Evolutionary conservation across 176 grass and related monocot genomes (phyloP).

Genomic region (Puya raimondii): DNA sequence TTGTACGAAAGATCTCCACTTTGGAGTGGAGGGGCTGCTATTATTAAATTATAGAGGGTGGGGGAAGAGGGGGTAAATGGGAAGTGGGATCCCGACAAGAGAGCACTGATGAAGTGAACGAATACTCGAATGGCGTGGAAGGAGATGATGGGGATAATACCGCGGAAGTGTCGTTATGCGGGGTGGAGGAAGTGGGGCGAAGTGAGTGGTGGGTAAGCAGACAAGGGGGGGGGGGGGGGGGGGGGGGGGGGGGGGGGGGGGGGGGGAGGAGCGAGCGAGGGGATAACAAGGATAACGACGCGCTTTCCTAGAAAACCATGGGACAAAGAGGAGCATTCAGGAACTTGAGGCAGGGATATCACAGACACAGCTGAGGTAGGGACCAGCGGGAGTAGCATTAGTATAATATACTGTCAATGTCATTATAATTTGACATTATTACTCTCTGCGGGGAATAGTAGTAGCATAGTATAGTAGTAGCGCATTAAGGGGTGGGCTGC

Average conservation of each 20-base stretch:
- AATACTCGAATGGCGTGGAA: constrained; percentile 7
- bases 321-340: constrained; percentile 55
- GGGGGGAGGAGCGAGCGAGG: not conserved
- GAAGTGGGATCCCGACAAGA: constrained; percentile 35
- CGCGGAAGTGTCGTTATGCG: constrained; percentile 19
- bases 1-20: constrained; percentile 18
- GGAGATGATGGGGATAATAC: constrained; percentile 17
- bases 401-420: constrained; percentile 16
- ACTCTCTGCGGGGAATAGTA: not conserved
- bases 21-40: not conserved
- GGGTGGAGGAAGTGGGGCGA: constrained; percentile 6
- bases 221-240: not conserved
- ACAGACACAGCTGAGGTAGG: not conserved
- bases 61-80: not conserved
- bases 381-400: not conserved
- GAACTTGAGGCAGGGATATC: constrained; percentile 4
- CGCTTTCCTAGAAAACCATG: constrained; percentile 42
- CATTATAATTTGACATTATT: not conserved
- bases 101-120: constrained; percentile 16
- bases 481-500: not conserved
- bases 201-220: constrained; percentile 4
- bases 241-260: not conserved
- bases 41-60: no score
- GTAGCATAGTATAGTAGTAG: not conserved
- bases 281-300: constrained; percentile 29